Evolutionary conservation across 176 grass and related monocot genomes (phyloP).

Genomic region (Elaeis guineensis): DNA sequence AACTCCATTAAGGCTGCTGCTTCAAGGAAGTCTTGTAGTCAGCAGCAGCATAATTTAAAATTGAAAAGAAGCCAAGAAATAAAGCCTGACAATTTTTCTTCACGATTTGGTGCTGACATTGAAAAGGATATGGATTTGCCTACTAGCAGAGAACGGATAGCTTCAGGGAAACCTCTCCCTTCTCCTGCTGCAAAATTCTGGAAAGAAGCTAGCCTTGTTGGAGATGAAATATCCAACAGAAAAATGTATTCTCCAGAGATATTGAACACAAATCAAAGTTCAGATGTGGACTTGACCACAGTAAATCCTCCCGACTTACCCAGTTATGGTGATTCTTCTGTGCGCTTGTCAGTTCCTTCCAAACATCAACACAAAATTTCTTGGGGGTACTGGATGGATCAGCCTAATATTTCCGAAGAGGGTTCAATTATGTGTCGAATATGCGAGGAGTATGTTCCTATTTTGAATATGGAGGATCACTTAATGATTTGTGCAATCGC

Average conservation of each 20-base stretch:
- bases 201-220: constrained; percentile 1
- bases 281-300: constrained; percentile 23
- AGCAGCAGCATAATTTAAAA: constrained; percentile 86
- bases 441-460: constrained; percentile 99
- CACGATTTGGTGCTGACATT: constrained; percentile 39
- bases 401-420: constrained; percentile 86
- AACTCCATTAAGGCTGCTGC: constrained; percentile 30
- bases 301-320: constrained; percentile 38
- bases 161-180: constrained; percentile 87
- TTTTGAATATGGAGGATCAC: constrained; percentile 83
- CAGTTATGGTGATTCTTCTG: constrained; percentile 54
- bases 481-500: constrained; percentile 80
- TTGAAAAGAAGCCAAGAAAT: constrained; percentile 98
- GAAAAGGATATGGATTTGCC: constrained; percentile 55
- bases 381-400: constrained; percentile 87
- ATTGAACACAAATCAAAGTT: constrained; percentile 25
- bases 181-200: constrained; percentile 26
- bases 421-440: constrained; percentile 99
- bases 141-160: constrained; percentile 50
- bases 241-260: neutral
- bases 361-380: constrained; percentile 75
- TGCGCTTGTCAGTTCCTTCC: constrained; percentile 40
- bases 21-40: constrained; percentile 85
- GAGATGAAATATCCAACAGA: constrained; percentile 14
- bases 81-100: constrained; percentile 57